Evolutionary conservation across 805 yeast species (phyloP).

Genomic region (Blastobotrys muscicola): DNA sequence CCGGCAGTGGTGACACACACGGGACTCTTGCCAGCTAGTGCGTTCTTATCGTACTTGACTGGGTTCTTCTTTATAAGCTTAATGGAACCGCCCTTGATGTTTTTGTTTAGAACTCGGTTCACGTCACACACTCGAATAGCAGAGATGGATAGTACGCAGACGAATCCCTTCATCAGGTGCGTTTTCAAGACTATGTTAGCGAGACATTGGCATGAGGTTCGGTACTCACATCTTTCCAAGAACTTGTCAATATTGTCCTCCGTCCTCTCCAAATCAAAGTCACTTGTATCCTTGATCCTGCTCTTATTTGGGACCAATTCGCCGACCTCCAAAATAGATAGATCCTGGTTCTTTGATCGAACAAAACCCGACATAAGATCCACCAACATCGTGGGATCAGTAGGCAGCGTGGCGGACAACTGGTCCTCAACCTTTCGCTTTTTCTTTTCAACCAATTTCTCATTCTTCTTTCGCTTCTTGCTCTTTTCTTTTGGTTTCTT

Average conservation of each 20-base stretch:
- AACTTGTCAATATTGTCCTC: conserved; percentile 49
- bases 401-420: too few relatives aligned
- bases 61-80: conserved; percentile 72
- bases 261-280: conserved; percentile 42
- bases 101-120: conserved; percentile 43
- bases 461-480: conserved; percentile 10
- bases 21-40: conserved; percentile 32
- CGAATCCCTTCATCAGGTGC: conserved; percentile 27
- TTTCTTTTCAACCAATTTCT: conserved; percentile 33
- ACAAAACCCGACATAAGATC: conserved; percentile 60
- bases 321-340: conserved; percentile 65
- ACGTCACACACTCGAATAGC: conserved; percentile 85
- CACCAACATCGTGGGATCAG: too few relatives aligned
- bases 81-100: conserved; percentile 44
- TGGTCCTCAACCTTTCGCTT: conserved; percentile 50
- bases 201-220: conserved; percentile 24
- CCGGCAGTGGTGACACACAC: conserved; percentile 59
- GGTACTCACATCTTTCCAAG: conserved; percentile 28
- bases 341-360: conserved; percentile 50
- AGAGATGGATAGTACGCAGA: conserved; percentile 56
- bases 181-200: conserved; percentile 22
- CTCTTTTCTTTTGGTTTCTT: conserved; percentile 15
- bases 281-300: conserved; percentile 53
- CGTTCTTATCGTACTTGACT: conserved; percentile 49
- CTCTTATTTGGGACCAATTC: conserved; percentile 52